Percentiles rank a stretch among this genome's conserved stretches.
Evolutionary conservation across 31 red algal genomes (phyloP).

Genomic region (Endocladia muricata): DNA sequence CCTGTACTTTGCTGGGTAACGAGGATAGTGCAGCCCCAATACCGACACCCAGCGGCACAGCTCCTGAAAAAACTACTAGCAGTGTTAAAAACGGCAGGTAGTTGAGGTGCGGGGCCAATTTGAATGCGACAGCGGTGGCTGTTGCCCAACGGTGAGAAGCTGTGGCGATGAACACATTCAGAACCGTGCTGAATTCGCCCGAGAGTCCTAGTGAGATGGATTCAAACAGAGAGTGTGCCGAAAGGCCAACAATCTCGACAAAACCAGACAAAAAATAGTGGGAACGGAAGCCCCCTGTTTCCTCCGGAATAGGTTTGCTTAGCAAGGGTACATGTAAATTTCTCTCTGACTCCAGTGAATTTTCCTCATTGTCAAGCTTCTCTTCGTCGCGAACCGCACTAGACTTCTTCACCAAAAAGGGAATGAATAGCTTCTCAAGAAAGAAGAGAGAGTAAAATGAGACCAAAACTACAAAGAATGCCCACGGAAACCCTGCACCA

Average conservation of each 20-base stretch:
- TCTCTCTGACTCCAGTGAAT: background rate
- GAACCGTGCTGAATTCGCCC: slow-evolving; percentile 11
- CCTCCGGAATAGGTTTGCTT: too few relatives aligned
- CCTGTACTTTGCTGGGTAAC: slow-evolving; percentile 28
- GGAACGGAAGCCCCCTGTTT: slow-evolving; percentile 13
- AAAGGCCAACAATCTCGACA: slow-evolving; percentile 28
- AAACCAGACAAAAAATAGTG: slow-evolving; percentile 29
- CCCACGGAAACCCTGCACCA: slow-evolving; percentile 23
- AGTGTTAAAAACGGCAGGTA: slow-evolving; percentile 36
- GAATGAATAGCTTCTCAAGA: slow-evolving; percentile 41
- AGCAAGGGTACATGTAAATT: too few relatives aligned
- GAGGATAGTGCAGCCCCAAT: slow-evolving; percentile 29
- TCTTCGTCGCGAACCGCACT: background rate
- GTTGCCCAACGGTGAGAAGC: slow-evolving; percentile 62
- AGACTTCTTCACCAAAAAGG: too few relatives aligned
- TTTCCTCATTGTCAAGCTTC: background rate
- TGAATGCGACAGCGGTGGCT: slow-evolving; percentile 36
- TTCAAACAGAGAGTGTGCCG: slow-evolving; percentile 54
- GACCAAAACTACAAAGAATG: slow-evolving; percentile 14
- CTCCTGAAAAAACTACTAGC: slow-evolving; percentile 28
- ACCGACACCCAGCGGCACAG: slow-evolving; percentile 37
- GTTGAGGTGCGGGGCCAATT: slow-evolving; percentile 1
- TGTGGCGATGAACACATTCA: slow-evolving; percentile 64
- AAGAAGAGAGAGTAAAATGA: slow-evolving; percentile 49
- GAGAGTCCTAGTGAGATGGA: slow-evolving; percentile 55